phyloP scores from a whole-genome alignment of 805 yeast species.

The Groenewaldozyma tartarivorans region DNA sequence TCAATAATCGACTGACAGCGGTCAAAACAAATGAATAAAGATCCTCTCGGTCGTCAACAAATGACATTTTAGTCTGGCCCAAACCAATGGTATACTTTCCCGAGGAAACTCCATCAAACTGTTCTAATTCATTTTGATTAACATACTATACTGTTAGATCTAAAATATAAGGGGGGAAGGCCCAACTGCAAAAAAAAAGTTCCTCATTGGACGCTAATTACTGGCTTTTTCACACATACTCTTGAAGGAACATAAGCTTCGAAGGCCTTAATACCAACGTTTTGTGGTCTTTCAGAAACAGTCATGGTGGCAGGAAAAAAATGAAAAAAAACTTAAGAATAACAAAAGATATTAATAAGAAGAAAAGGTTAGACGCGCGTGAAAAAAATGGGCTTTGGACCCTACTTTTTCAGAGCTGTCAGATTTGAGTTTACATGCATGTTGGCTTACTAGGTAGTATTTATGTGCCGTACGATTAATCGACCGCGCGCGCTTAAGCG shows the following conservation, averaged over 20 bases:
- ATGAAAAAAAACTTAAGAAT: too few relatives aligned
- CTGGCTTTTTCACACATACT: conserved; percentile 27
- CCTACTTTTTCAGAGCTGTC: too few relatives aligned
- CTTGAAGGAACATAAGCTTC: conserved; percentile 84
- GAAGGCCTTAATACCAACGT: conserved; percentile 94
- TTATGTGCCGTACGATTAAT: too few relatives aligned
- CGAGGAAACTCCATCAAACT: conserved; percentile 71
- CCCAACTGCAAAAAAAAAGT: neutral
- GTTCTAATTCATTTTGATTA: conserved; percentile 80
- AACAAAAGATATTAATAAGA: too few relatives aligned
- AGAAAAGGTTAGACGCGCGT: too few relatives aligned
- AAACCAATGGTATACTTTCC: conserved; percentile 98
- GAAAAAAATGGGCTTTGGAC: too few relatives aligned
- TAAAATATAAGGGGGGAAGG: neutral
- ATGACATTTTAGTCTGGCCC: conserved; percentile 97
- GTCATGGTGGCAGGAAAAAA: conserved; percentile 7
- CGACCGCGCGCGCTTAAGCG: too few relatives aligned
- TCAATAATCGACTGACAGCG: conserved; percentile 65
- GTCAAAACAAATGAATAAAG: conserved; percentile 91
- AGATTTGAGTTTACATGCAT: too few relatives aligned
- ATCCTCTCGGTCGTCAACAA: conserved; percentile 95
- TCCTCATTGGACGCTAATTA: neutral
- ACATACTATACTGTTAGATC: conserved; percentile 33
- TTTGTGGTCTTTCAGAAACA: conserved; percentile 41
- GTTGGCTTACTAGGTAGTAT: too few relatives aligned